Evolutionary conservation across 805 yeast species (phyloP).

Genomic region (Saturnispora ahearnii): DNA sequence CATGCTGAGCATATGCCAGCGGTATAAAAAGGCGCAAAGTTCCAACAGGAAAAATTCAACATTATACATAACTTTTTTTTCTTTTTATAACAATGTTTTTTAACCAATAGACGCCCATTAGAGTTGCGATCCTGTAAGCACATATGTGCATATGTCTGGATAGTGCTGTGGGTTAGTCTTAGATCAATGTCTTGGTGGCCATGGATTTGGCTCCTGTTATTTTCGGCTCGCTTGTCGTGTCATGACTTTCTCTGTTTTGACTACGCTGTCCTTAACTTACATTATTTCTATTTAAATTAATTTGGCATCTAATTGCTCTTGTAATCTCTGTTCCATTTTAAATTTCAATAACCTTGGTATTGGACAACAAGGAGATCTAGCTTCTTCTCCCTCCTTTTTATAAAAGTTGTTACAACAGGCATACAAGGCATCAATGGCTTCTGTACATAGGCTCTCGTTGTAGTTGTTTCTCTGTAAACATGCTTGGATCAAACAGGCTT

Average conservation of each 20-base stretch:
- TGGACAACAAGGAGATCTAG: slow-evolving; percentile 73
- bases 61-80: slow-evolving; percentile 3
- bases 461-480: slow-evolving; percentile 56
- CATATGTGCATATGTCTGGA: slow-evolving; percentile 33
- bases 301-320: slow-evolving; percentile 52
- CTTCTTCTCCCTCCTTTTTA: slow-evolving; percentile 45
- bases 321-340: slow-evolving; percentile 56
- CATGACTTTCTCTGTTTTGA: slow-evolving; percentile 32
- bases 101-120: slow-evolving; percentile 69
- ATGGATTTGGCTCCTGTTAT: slow-evolving; percentile 28
- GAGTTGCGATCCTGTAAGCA: slow-evolving; percentile 53
- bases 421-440: slow-evolving; percentile 60
- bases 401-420: slow-evolving; percentile 68
- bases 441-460: slow-evolving; percentile 68
- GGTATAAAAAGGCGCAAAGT: slow-evolving; percentile 10
- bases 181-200: slow-evolving; percentile 37
- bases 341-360: slow-evolving; percentile 49
- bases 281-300: slow-evolving; percentile 27
- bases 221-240: slow-evolving; percentile 51
- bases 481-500: slow-evolving; percentile 80
- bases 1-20: background rate
- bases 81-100: slow-evolving; percentile 24
- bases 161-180: slow-evolving; percentile 92
- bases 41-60: background rate
- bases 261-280: slow-evolving; percentile 75